Conservation (phyloP, 306 rosid species). For the Cicer arietinum region DNA sequence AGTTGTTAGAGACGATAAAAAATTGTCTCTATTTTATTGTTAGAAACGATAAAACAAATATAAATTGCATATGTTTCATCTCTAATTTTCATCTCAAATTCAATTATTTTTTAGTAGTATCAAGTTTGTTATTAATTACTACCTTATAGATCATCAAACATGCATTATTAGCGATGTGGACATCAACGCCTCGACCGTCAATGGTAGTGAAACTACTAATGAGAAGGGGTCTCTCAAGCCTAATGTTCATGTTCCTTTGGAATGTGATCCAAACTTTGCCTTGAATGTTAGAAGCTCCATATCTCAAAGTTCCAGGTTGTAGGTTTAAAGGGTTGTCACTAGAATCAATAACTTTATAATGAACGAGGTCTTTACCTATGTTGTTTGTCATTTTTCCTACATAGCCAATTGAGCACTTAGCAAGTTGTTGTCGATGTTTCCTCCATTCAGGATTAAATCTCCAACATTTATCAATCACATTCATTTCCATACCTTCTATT, state of each 20-base stretch:
- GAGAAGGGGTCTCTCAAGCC: slow-evolving; percentile 37
- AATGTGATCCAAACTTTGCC: slow-evolving; percentile 46
- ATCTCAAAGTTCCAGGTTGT: slow-evolving; percentile 41
- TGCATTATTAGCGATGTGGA: slow-evolving; percentile 41
- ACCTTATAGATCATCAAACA: slow-evolving; percentile 48
- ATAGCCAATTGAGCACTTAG: slow-evolving; percentile 40
- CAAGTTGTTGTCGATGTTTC: slow-evolving; percentile 29
- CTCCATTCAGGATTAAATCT: slow-evolving; percentile 40
- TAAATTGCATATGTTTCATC: neutral
- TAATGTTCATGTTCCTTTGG: slow-evolving; percentile 43
- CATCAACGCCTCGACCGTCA: slow-evolving; percentile 39
- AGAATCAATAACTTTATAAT: slow-evolving; percentile 37
- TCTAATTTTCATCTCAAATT: neutral
- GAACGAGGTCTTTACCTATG: slow-evolving; percentile 31
- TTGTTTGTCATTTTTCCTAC: slow-evolving; percentile 46
- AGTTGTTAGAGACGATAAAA: too few species aligned
- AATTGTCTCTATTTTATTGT: too few species aligned
- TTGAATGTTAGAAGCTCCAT: slow-evolving; percentile 41
- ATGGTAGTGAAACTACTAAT: slow-evolving; percentile 45
- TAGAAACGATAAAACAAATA: neutral
- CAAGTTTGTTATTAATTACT: neutral
- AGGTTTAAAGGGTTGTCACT: slow-evolving; percentile 39
- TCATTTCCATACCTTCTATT: slow-evolving; percentile 29
- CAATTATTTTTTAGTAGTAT: neutral
- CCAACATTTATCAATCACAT: slow-evolving; percentile 46